Conservation (phyloP, 2,329 filamentous ascomycete genomes). For the Cladosporium sp. region DNA sequence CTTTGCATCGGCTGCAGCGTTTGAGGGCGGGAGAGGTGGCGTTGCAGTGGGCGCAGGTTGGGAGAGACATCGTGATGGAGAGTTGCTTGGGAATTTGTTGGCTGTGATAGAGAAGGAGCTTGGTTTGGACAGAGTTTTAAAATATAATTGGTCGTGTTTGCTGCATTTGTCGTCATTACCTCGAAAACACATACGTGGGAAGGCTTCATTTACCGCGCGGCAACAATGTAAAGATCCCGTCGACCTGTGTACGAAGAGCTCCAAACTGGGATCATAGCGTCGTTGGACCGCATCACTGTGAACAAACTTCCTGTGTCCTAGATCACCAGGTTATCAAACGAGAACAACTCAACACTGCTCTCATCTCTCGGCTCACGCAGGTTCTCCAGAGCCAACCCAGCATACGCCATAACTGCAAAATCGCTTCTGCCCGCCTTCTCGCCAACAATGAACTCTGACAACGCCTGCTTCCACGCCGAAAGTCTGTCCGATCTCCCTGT, state of each 20-base stretch:
- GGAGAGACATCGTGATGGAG: neutral
- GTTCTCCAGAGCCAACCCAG: neutral
- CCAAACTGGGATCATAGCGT: too few species aligned
- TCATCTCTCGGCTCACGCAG: neutral
- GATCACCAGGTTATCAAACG: neutral
- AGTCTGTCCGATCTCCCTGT: neutral
- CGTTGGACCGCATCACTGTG: too few species aligned
- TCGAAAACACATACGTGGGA: too few species aligned
- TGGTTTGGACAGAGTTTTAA: too few species aligned
- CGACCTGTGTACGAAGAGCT: too few species aligned
- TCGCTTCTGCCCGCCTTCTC: neutral
- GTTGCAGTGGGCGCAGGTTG: neutral
- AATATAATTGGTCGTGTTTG: too few species aligned
- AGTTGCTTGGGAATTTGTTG: neutral
- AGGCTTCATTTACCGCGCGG: too few species aligned
- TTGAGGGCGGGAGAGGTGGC: constrained; percentile 13
- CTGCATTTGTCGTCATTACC: too few species aligned
- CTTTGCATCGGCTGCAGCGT: constrained; percentile 29
- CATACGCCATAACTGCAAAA: neutral
- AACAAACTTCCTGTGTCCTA: too few species aligned
- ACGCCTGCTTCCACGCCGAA: neutral
- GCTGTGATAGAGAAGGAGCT: too few species aligned
- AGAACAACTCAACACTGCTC: neutral
- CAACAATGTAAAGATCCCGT: too few species aligned
- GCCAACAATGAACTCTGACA: neutral